Evolutionary conservation across 2,329 filamentous ascomycete species (phyloP).

Genomic region (Mycosphaerella sp.): DNA sequence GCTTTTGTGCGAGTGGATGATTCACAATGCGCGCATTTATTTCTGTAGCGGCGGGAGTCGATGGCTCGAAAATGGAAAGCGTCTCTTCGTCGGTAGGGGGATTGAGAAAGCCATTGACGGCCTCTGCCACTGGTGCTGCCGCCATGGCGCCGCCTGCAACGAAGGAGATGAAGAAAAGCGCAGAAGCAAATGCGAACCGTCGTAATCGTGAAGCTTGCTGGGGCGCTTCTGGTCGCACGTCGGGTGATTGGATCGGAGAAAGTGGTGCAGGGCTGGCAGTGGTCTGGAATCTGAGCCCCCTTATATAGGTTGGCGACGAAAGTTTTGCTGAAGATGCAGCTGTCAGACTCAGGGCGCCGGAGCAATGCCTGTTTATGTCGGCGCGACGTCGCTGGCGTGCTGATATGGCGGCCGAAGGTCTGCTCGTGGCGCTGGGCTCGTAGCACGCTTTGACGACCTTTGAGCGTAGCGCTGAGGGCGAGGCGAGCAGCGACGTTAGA

Average conservation of each 20-base stretch:
- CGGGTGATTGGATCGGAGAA: slow-evolving; percentile 1
- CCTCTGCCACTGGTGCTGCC: slow-evolving; percentile 47
- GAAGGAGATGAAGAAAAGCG: slow-evolving; percentile 45
- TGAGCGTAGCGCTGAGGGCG: slow-evolving; percentile 18
- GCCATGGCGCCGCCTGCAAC: slow-evolving; percentile 53
- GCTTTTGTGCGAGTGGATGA: slow-evolving; percentile 64
- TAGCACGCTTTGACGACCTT: slow-evolving; percentile 5
- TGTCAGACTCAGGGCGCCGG: not conserved
- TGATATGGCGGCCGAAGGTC: slow-evolving; percentile 15
- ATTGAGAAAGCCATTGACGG: slow-evolving; percentile 45
- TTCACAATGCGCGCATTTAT: slow-evolving; percentile 68
- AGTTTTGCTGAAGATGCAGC: slow-evolving; percentile 2
- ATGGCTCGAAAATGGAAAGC: slow-evolving; percentile 56
- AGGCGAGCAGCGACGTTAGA: slow-evolving; percentile 12
- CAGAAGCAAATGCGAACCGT: slow-evolving; percentile 35
- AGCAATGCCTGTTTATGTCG: not conserved
- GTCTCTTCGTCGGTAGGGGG: slow-evolving; percentile 67
- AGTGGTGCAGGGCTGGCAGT: slow-evolving; percentile 4
- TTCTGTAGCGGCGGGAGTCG: slow-evolving; percentile 45
- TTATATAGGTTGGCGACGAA: slow-evolving; percentile 13
- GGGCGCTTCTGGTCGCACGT: not conserved
- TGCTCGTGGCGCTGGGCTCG: slow-evolving; percentile 17
- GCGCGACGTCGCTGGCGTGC: slow-evolving; percentile 8
- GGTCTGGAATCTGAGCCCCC: slow-evolving; percentile 10
- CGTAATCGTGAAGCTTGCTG: slow-evolving; percentile 3